Base-by-base conservation (phyloP, 345 rosid species). In the Melastoma malabathricum region DNA sequence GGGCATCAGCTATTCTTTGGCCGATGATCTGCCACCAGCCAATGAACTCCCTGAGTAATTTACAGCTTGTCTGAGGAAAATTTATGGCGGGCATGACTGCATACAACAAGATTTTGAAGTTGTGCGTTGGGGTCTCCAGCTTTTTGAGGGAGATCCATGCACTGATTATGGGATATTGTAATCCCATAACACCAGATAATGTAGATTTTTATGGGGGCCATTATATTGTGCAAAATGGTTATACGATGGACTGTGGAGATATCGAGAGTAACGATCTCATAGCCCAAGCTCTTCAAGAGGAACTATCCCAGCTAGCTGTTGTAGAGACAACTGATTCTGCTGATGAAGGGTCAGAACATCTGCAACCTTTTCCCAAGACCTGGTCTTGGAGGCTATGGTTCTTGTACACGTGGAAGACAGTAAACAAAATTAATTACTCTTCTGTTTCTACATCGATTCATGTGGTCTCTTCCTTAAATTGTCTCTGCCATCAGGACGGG, bases 261-360 rank as follows among this genome's bases (percentile, higher is more conserved):
- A 54, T 76, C 18, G 82, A 76, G 20, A 59, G 56, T 48, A 81
- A 82, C 46, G 89, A 74, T 65, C 64, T 77, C 16, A 64, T 82
- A 49, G 89, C 89, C 6, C 75, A 48, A 51, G 58, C 69, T 53
- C 83, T 82, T 54, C 89, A 82, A 67, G 77, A 82, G 65, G 79
- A 82, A 52, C 56, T 82, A 43, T 79, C 82, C 16, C 82, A 76
- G 51, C 83, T 82, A 44, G 68, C 83, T 17, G 74, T 76, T 18
- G 67, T 67, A 7, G 79, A 75, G 47, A 57, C 47, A 51, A 56
- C 66, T 15, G 66, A 51, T 13, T 58, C 76, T 67, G 66, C 67
- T 43, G 47, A 25, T 49, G 69, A 48, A 41, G 56, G 47, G 43
- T 68, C 65, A 5, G 72, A 58, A 12, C 66, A 70, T 15, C 57